phyloP scores from a whole-genome alignment of 169 alveolate genomes.

The Toxoplasma gondii region DNA sequence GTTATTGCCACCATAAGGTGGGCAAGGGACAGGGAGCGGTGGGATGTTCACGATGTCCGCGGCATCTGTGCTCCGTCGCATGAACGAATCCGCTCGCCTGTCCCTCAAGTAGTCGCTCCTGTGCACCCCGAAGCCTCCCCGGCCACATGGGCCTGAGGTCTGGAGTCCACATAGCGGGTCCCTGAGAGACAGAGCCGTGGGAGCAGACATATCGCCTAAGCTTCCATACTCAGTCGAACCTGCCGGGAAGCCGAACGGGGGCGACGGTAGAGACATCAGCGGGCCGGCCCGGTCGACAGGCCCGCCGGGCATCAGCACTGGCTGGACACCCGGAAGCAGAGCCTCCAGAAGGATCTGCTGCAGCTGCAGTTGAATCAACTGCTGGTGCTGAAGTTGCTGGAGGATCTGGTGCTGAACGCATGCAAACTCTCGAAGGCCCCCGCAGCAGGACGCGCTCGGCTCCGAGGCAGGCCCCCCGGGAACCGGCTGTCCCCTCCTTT shows the following conservation, averaged over 20 bases:
- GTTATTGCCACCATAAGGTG: neutral
- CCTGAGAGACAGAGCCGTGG: too few relatives aligned
- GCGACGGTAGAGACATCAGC: neutral
- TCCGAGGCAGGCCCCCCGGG: neutral
- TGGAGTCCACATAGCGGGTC: too few relatives aligned
- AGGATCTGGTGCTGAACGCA: conserved; percentile 4
- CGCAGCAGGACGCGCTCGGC: neutral
- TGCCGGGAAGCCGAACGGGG: neutral
- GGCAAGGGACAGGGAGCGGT: conserved; percentile 29
- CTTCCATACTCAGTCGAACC: neutral
- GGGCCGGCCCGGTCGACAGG: neutral
- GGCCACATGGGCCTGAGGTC: too few relatives aligned
- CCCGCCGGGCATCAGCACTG: neutral
- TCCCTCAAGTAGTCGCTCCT: neutral
- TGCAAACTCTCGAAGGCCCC: neutral
- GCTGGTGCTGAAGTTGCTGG: neutral
- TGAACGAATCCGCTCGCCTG: neutral
- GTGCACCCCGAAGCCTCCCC: neutral
- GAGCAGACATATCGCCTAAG: neutral
- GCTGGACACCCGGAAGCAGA: neutral
- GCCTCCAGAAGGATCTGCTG: neutral
- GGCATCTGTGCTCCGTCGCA: neutral
- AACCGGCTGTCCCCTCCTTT: neutral
- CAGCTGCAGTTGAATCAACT: neutral
- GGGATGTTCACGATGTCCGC: conserved; percentile 10